Conservation (phyloP, 768 basidiomycete species). For the Pisolithus tinctorius region DNA sequence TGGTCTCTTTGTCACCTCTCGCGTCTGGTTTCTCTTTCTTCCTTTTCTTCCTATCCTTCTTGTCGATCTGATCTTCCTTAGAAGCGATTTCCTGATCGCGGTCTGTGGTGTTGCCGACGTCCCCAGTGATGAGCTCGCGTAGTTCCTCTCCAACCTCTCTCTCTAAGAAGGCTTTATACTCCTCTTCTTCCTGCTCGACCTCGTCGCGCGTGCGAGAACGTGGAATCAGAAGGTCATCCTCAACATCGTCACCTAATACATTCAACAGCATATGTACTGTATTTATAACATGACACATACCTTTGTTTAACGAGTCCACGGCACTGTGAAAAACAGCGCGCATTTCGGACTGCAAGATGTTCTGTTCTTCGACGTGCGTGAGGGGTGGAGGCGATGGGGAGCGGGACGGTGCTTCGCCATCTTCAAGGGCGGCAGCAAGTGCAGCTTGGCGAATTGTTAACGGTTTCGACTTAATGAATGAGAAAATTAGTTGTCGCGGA, state of each 20-base stretch:
- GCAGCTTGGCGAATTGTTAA: conserved; percentile 70
- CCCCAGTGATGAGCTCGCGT: conserved; percentile 57
- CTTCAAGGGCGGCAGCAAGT: conserved; percentile 53
- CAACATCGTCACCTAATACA: conserved; percentile 37
- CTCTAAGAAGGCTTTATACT: conserved; percentile 77
- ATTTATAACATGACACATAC: conserved; percentile 4
- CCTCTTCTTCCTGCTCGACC: conserved; percentile 69
- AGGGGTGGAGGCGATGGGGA: conserved; percentile 45
- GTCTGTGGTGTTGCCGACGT: conserved; percentile 6
- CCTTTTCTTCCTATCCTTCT: conserved; percentile 22
- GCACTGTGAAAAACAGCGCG: conserved; percentile 73
- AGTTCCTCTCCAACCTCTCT: conserved; percentile 78
- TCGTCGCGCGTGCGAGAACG: conserved; percentile 78
- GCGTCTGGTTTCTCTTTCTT: conserved; percentile 30
- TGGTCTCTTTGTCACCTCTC: conserved; percentile 27
- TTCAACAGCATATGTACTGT: conserved; percentile 11
- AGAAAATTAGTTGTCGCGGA: conserved; percentile 1
- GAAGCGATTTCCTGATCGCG: conserved; percentile 9
- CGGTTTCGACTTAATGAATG: conserved; percentile 49
- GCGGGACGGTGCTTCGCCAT: conserved; percentile 45
- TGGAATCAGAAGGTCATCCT: conserved; percentile 63
- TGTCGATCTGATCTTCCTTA: conserved; percentile 22
- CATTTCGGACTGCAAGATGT: conserved; percentile 68
- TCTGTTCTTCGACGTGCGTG: conserved; percentile 78
- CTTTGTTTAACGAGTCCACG: conserved; percentile 11